These are phyloP conservation scores for Leccinum incarnatum DNA, from an alignment of 768 basidiomycete genomes.

Conservation along the genomic window DNA sequence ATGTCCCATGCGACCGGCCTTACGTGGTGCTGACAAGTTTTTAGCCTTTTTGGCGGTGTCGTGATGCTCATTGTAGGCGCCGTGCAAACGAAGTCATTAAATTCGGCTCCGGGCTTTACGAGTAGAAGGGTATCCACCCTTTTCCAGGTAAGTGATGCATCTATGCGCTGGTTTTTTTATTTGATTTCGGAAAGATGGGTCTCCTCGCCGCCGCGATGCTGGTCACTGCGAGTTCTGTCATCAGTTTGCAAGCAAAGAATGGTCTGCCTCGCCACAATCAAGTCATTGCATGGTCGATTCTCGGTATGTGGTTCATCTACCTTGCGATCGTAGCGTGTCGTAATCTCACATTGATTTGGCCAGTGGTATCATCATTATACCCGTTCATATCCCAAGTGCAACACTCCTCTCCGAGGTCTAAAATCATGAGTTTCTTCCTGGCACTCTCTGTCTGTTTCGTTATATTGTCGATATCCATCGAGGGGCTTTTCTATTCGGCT, in stretches of 20 bases:
- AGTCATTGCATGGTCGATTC: slow-evolving; percentile 57
- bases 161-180: neutral
- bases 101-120: neutral
- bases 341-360: slow-evolving; percentile 28
- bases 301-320: slow-evolving; percentile 45
- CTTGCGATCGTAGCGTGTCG: neutral
- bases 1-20: slow-evolving; percentile 23
- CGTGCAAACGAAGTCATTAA: slow-evolving; percentile 12
- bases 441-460: slow-evolving; percentile 75
- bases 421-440: slow-evolving; percentile 61
- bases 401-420: slow-evolving; percentile 43
- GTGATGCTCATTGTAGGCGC: slow-evolving; percentile 41
- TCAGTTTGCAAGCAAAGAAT: slow-evolving; percentile 58
- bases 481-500: slow-evolving; percentile 75
- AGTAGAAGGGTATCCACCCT: slow-evolving; percentile 3
- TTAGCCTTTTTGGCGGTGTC: slow-evolving; percentile 47
- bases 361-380: slow-evolving; percentile 49
- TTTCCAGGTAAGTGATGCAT: slow-evolving; percentile 24
- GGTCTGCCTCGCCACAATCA: slow-evolving; percentile 67
- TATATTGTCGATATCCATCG: slow-evolving; percentile 77
- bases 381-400: slow-evolving; percentile 44
- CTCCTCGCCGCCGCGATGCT: slow-evolving; percentile 47
- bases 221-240: slow-evolving; percentile 57
- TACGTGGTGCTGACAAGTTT: slow-evolving; percentile 8
- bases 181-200: slow-evolving; percentile 33